Evolutionary conservation across 202 grass and related monocot species (phyloP).

Genomic region (Hordeum pubiflorum): DNA sequence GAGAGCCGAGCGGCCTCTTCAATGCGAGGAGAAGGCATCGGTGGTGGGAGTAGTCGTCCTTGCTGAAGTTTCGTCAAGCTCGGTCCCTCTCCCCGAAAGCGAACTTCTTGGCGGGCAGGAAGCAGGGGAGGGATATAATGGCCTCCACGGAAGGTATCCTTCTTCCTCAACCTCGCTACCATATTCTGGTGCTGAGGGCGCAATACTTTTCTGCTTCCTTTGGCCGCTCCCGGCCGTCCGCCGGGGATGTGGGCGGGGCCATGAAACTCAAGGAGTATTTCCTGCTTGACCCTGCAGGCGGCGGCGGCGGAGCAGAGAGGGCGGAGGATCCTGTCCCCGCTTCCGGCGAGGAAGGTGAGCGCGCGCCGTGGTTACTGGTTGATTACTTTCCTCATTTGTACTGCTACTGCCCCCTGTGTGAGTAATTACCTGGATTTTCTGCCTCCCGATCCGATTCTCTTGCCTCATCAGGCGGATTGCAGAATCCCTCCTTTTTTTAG

Average conservation of each 20-base stretch:
- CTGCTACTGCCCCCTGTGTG: neutral
- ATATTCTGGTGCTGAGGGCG: conserved; percentile 18
- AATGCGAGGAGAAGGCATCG: conserved; percentile 43
- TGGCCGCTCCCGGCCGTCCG: neutral
- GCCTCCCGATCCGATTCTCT: neutral
- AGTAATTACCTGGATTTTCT: neutral
- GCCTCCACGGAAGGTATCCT: conserved; percentile 67
- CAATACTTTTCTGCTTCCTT: conserved; percentile 11
- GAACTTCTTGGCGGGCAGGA: neutral
- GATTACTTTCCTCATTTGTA: neutral
- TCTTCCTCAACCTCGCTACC: neutral
- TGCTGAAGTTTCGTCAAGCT: conserved; percentile 20
- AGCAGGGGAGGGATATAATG: conserved; percentile 40
- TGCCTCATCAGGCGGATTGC: neutral
- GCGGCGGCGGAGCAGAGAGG: neutral
- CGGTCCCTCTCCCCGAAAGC: conserved; percentile 19
- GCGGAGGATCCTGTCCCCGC: neutral
- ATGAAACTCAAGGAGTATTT: conserved; percentile 60
- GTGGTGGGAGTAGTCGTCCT: neutral
- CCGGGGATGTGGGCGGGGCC: too few relatives aligned
- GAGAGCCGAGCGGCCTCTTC: neutral
- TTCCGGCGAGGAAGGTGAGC: conserved; percentile 54
- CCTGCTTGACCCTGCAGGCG: conserved; percentile 42
- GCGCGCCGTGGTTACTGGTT: conserved; percentile 11
- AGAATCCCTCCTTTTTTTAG: neutral